Base-by-base conservation (phyloP, 345 rosid genomes). In the Combretum micranthum region DNA sequence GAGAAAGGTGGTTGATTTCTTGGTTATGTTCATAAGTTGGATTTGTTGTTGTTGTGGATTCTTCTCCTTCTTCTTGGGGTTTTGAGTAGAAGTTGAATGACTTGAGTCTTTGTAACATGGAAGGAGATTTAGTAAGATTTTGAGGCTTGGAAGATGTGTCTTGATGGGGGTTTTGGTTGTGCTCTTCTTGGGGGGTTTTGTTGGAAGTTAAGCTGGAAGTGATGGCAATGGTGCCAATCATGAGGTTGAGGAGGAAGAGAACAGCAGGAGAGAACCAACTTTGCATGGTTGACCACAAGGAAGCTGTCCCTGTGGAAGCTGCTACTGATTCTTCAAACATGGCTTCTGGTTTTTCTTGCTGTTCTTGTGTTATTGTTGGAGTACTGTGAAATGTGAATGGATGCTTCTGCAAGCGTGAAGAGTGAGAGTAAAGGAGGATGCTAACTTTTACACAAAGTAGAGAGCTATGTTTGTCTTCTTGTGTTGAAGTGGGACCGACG, bases 231-330 rank as follows among this genome's bases (percentile, higher is more conserved):
- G 95, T 81, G 62, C 85, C 90, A 44, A 90, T 84, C 79, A 81
- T 67, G 55, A 89, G 50, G 64, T 86, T 84, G 71, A 90, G 92
- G 76, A 90, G 65, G 59, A 90, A 84, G 43, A 86, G 85, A 14
- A 83, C 80, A 25, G 92, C 67, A 0, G 95, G 91, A 13, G 95
- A 86, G 44, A 80, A 80, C 92, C 95, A 86, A 64, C 92, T 86
- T 77, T 69, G 74, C 69, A 86, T 63, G 26, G 83, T 72, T 42
- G 84, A 81, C 76, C 87, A 77, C 62, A 86, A 44, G 42, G 95
- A 79, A 20, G 80, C n/a, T n/a, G n/a, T n/a, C n/a, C n/a, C 79
- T n/a, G 67, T 52, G 43, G 76, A 56, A 17, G n/a, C n/a, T n/a
- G 80, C 26, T 22, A 65, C 15, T 5, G 86, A 70, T 67, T 65